These are phyloP conservation scores for Candida dubliniensis DNA, from an alignment of 1,139 yeast species.

Conservation along the genomic window DNA sequence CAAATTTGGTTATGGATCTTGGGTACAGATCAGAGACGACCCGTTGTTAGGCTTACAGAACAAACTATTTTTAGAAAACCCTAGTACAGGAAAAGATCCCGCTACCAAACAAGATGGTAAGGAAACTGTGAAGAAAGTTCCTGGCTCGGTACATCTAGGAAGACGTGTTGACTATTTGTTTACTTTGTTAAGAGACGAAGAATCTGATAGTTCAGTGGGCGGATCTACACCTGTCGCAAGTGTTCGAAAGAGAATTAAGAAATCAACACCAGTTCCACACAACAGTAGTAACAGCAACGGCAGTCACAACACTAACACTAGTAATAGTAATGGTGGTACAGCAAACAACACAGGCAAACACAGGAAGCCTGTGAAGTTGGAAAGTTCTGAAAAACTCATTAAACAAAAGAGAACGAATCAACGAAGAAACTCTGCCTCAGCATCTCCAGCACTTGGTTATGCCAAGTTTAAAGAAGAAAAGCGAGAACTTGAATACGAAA, in stretches of 20 bases:
- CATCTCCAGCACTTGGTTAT: constrained; percentile 12
- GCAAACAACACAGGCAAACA: constrained; percentile 11
- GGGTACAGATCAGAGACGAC: constrained; percentile 93
- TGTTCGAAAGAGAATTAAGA: constrained; percentile 10
- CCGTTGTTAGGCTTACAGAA: constrained; percentile 86
- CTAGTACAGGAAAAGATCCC: constrained; percentile 10
- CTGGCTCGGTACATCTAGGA: constrained; percentile 92
- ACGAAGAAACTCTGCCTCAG: constrained; percentile 3
- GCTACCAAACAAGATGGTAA: constrained; percentile 33
- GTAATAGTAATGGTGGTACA: background rate
- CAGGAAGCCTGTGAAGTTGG: constrained; percentile 16
- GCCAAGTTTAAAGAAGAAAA: constrained; percentile 17
- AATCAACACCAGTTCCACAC: background rate
- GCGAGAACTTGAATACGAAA: constrained; percentile 64
- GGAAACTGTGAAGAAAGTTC: constrained; percentile 59
- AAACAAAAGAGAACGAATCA: constrained; percentile 14
- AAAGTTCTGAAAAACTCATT: constrained; percentile 18
- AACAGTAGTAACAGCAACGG: constrained; percentile 13
- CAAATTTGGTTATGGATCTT: constrained; percentile 94
- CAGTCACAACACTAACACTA: background rate
- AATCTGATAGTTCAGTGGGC: background rate
- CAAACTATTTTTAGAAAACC: constrained; percentile 64
- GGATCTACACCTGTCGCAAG: constrained; percentile 8
- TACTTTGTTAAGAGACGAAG: constrained; percentile 46
- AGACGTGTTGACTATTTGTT: constrained; percentile 89